Evolutionary conservation across 2,329 filamentous ascomycete genomes (phyloP).

Genomic region (Pestalotiopsis fici): DNA sequence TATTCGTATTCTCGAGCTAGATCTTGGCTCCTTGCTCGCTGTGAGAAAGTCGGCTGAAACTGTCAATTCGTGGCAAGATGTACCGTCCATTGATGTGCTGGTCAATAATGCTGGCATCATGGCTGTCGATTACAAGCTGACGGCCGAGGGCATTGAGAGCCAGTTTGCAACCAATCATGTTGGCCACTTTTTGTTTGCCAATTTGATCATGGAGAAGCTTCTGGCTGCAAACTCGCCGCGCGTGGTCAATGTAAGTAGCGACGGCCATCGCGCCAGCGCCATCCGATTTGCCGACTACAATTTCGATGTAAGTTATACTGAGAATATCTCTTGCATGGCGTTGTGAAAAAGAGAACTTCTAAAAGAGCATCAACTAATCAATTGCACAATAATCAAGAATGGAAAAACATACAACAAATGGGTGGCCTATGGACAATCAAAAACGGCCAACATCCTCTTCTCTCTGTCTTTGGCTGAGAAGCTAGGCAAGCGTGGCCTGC

Average conservation of each 20-base stretch:
- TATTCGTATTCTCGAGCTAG: constrained; percentile 29
- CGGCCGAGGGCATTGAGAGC: constrained; percentile 38
- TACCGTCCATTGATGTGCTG: constrained; percentile 22
- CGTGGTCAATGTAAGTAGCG: constrained; percentile 45
- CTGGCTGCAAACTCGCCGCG: constrained; percentile 26
- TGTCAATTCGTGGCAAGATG: constrained; percentile 28
- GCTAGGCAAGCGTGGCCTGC: neutral
- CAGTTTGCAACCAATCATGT: constrained; percentile 39
- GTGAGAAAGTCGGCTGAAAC: constrained; percentile 34
- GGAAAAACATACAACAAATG: constrained; percentile 21
- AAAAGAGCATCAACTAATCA: too few species aligned
- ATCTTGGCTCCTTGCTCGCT: constrained; percentile 11
- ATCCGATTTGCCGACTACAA: constrained; percentile 45
- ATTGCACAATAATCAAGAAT: neutral
- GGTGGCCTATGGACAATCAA: constrained; percentile 33
- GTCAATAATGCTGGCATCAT: constrained; percentile 33
- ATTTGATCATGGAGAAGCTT: constrained; percentile 34
- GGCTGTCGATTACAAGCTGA: constrained; percentile 27
- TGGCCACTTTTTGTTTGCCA: constrained; percentile 40
- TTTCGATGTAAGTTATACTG: constrained; percentile 33
- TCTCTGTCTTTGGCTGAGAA: neutral
- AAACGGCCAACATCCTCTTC: constrained; percentile 31
- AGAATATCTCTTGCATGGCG: too few species aligned
- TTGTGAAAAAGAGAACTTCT: too few species aligned
- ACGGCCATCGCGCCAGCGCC: constrained; percentile 41